A percentile compares a stretch with the other conserved stretches of the same genome.
phyloP scores from a whole-genome alignment of 1,139 yeast genomes.

The Zygosaccharomyces sapae region DNA sequence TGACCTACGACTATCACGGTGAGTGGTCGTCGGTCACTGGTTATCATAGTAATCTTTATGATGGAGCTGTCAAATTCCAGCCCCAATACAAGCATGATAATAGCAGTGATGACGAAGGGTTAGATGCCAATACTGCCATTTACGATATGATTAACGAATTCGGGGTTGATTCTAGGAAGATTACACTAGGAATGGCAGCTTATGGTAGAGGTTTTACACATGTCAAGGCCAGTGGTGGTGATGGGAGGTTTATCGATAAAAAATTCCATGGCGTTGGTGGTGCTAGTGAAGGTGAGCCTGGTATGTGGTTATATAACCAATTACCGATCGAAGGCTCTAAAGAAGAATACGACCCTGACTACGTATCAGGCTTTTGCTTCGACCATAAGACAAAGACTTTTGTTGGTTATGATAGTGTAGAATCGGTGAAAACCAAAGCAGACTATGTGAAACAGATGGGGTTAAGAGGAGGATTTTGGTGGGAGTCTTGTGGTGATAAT shows the following conservation, averaged over 20 bases:
- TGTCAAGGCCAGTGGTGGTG: conserved; percentile 32
- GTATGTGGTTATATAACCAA: conserved; percentile 51
- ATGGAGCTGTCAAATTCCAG: conserved; percentile 9
- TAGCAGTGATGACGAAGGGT: conserved; percentile 38
- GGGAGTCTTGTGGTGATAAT: conserved; percentile 84
- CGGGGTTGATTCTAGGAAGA: conserved; percentile 48
- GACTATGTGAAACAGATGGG: conserved; percentile 45
- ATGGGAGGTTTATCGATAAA: conserved; percentile 34
- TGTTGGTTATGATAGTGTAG: conserved; percentile 62
- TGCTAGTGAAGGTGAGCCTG: conserved; percentile 46
- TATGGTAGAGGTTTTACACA: conserved; percentile 72
- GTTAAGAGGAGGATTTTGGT: conserved; percentile 87
- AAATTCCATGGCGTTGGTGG: conserved; percentile 48
- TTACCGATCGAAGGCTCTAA: conserved; percentile 44
- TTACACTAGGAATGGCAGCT: conserved; percentile 83
- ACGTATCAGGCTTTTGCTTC: conserved; percentile 58
- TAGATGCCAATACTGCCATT: conserved; percentile 51
- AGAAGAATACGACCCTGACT: conserved; percentile 50
- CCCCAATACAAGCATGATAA: conserved; percentile 12
- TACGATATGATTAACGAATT: conserved; percentile 38
- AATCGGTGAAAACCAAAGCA: conserved; percentile 56
- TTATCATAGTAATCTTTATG: conserved; percentile 67
- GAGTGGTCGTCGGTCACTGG: conserved; percentile 63
- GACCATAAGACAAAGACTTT: conserved; percentile 42
- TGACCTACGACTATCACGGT: conserved; percentile 88